Evolutionary conservation across 495 filamentous ascomycete species (phyloP), one percentile per base, ranked within the genome.

Genomic region (Aspergillus biplanus): DNA sequence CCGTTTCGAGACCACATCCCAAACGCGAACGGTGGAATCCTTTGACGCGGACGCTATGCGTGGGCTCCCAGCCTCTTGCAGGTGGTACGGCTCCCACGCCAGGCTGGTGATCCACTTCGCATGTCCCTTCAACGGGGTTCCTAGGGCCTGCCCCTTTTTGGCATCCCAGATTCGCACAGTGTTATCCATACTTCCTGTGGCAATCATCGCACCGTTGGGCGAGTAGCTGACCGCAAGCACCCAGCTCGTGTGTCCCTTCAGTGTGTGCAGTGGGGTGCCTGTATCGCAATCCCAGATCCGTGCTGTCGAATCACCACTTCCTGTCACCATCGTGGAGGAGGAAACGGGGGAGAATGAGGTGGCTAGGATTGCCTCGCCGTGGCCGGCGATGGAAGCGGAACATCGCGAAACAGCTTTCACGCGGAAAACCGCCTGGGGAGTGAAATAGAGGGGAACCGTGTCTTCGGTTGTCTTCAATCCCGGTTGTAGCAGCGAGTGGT

Each of bases 271-370:
- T 0, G 96, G 93, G 0, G 94, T 98, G 49, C 93, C 93, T 0
- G 92, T 97, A 69, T 98, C 91, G 57, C 92, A 96, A 67, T 99
- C 95, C 90, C 92, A 97, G 78, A 99, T 86, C 52, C 96, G 81
- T 7, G 95, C 96, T 7, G 96, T 98, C 35, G 87, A 87, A 67
- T 99, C 96, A 39, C 96, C 96, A 64, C 89, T 92, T 0, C 93
- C 96, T 7, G 90, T 95, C 0, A 93, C 92, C 78, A 99, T 86
- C 58, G 88, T 85, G 7, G 90, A 87, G 3, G 92, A 94, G 5
- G 84, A 87, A 31, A 83, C 83, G 0, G 96, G 96, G 0, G 92
- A 96, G 76, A 98, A 99, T 44, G 92, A 87, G 9, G 89, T 90
- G 15, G 91, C 85, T 6, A 99, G 85, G 65, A 99, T 99, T 0